Evolutionary conservation across 1,139 yeast genomes (phyloP).

Genomic region (Yamadazyma diddensiae): DNA sequence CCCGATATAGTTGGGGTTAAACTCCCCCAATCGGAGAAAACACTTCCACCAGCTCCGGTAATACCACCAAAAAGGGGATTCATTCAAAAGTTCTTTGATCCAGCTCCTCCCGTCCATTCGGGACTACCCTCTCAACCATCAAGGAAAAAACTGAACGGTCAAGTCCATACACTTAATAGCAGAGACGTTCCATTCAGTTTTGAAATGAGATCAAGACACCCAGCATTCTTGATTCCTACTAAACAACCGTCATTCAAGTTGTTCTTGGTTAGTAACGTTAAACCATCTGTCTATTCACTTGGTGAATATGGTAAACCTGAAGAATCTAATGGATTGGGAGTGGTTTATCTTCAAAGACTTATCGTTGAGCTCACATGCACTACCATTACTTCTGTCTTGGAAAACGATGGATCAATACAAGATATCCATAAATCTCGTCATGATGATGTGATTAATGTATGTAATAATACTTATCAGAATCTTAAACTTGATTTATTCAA

Average conservation of each 20-base stretch:
- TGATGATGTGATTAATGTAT: conserved; percentile 26
- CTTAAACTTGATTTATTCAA: conserved; percentile 41
- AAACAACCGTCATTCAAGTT: conserved; percentile 40
- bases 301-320: conserved; percentile 35
- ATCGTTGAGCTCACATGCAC: conserved; percentile 31
- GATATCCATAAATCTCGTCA: conserved; percentile 31
- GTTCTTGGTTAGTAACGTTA: conserved; percentile 30
- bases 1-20: conserved; percentile 46
- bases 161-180: conserved; percentile 24
- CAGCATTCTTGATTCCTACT: conserved; percentile 44
- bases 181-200: conserved; percentile 43
- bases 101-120: conserved; percentile 3
- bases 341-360: conserved; percentile 39
- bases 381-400: conserved; percentile 37
- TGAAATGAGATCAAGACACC: conserved; percentile 47
- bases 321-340: conserved; percentile 48
- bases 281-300: conserved; percentile 37
- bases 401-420: conserved; percentile 22
- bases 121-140: conserved; percentile 4
- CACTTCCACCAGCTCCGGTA: conserved; percentile 20
- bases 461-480: conserved; percentile 33
- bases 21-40: conserved; percentile 17
- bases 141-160: conserved; percentile 1
- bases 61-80: conserved; percentile 18
- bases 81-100: conserved; percentile 19